Percentiles rank a stretch among this genome's conserved stretches.
Conservation (phyloP, 2,329 filamentous ascomycete genomes). For the Domatiomyces catenatus region DNA sequence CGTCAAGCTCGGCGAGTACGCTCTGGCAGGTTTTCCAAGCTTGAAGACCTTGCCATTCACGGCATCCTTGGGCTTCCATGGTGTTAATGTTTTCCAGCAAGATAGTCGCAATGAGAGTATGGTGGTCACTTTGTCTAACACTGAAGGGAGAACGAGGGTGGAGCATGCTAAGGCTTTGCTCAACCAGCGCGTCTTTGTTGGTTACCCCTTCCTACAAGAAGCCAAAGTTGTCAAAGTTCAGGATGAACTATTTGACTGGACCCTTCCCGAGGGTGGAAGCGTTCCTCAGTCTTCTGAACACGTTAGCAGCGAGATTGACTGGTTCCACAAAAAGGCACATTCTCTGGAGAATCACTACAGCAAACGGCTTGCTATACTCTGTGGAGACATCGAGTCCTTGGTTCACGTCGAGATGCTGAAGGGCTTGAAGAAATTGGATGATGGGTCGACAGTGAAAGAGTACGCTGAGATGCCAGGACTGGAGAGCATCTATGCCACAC, state of each 20-base stretch:
- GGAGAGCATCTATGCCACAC: slow-evolving; percentile 79
- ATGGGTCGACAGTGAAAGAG: slow-evolving; percentile 82
- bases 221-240: slow-evolving; percentile 78
- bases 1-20: slow-evolving; percentile 62
- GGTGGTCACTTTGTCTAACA: slow-evolving; percentile 67
- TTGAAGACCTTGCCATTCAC: slow-evolving; percentile 73
- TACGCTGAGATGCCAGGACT: slow-evolving; percentile 74
- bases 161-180: slow-evolving; percentile 64
- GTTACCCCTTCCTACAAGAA: slow-evolving; percentile 90
- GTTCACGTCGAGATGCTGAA: slow-evolving; percentile 89
- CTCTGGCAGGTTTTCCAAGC: slow-evolving; percentile 87
- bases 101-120: slow-evolving; percentile 96
- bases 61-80: slow-evolving; percentile 69
- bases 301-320: slow-evolving; percentile 57
- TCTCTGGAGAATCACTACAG: slow-evolving; percentile 77
- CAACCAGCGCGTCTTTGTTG: slow-evolving; percentile 74
- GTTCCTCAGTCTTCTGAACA: slow-evolving; percentile 54
- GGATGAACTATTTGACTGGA: slow-evolving; percentile 85
- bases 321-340: slow-evolving; percentile 71
- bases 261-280: slow-evolving; percentile 48
- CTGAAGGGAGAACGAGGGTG: slow-evolving; percentile 54
- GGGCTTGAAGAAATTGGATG: slow-evolving; percentile 76
- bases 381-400: slow-evolving; percentile 73
- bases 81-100: slow-evolving; percentile 86
- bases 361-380: slow-evolving; percentile 76